A percentile compares a stretch with the other conserved stretches of the same genome.
Conservation (phyloP, 2,329 filamentous ascomycete genomes). For the Calonectria naviculata region DNA sequence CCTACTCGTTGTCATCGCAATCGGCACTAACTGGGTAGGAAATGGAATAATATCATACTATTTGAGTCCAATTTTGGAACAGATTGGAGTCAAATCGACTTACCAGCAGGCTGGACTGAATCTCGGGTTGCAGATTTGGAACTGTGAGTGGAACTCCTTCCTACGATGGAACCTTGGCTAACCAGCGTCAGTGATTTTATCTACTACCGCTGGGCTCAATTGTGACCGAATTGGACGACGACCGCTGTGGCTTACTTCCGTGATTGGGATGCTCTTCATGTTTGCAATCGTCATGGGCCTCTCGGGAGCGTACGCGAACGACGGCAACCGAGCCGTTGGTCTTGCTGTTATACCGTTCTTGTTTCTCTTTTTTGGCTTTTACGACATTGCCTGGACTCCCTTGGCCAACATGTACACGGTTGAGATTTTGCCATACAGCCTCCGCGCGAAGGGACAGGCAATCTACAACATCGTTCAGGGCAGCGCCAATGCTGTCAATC, state of each 20-base stretch:
- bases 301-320: not conserved
- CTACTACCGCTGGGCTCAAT: not conserved
- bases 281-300: not conserved
- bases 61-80: not conserved
- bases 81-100: not conserved
- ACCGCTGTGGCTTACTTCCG: not conserved
- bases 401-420: not conserved
- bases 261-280: not conserved
- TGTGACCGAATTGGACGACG: not conserved
- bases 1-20: not conserved
- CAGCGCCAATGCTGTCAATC: not conserved
- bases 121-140: not conserved
- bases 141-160: not conserved
- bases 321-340: not conserved
- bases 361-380: not conserved
- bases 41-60: not conserved
- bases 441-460: not conserved
- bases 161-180: not conserved
- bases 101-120: not conserved
- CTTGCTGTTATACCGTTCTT: not conserved
- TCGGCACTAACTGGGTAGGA: not conserved
- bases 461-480: not conserved
- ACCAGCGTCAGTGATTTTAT: not conserved
- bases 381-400: not conserved
- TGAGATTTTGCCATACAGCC: not conserved